Conservation (phyloP, 345 rosid genomes). For the Gossypium thurberi region DNA sequence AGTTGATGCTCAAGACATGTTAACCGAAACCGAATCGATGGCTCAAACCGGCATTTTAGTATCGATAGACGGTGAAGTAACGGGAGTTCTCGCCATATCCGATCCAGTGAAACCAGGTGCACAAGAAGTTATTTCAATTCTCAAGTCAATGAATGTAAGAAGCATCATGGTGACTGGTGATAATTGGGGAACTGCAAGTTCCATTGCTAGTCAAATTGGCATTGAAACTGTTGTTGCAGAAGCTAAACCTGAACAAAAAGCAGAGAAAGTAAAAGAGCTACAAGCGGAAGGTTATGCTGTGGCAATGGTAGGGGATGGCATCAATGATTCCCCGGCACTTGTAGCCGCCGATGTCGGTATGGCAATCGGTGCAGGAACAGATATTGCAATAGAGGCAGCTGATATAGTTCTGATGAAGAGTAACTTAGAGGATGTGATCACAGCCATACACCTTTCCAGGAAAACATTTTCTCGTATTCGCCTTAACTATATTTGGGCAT, state of each 20-base stretch:
- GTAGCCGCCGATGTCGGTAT: slow-evolving; percentile 95
- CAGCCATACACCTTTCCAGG: slow-evolving; percentile 82
- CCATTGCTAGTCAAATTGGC: slow-evolving; percentile 77
- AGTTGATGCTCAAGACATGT: slow-evolving; percentile 57
- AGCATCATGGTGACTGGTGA: slow-evolving; percentile 97
- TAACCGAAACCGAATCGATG: slow-evolving; percentile 64
- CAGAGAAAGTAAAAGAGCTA: slow-evolving; percentile 74
- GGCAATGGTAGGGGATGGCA: slow-evolving; percentile 97
- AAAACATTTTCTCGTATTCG: slow-evolving; percentile 79
- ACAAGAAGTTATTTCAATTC: slow-evolving; percentile 60
- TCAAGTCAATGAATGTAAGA: slow-evolving; percentile 66
- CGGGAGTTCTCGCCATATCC: slow-evolving; percentile 68
- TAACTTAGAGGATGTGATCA: slow-evolving; percentile 90
- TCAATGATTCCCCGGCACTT: slow-evolving; percentile 87
- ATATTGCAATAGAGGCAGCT: slow-evolving; percentile 93
- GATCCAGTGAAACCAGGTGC: slow-evolving; percentile 82
- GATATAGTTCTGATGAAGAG: slow-evolving; percentile 92
- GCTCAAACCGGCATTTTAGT: slow-evolving; percentile 83
- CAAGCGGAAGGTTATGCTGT: slow-evolving; percentile 63
- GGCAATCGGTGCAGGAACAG: slow-evolving; percentile 97
- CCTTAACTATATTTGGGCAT: slow-evolving; percentile 88
- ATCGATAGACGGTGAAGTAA: slow-evolving; percentile 49
- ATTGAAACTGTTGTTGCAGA: slow-evolving; percentile 73
- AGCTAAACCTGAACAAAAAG: slow-evolving; percentile 88
- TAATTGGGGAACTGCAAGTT: slow-evolving; percentile 91